Evolutionary conservation across 2,329 filamentous ascomycete species (phyloP).

Genomic region (Penicillium sp.): DNA sequence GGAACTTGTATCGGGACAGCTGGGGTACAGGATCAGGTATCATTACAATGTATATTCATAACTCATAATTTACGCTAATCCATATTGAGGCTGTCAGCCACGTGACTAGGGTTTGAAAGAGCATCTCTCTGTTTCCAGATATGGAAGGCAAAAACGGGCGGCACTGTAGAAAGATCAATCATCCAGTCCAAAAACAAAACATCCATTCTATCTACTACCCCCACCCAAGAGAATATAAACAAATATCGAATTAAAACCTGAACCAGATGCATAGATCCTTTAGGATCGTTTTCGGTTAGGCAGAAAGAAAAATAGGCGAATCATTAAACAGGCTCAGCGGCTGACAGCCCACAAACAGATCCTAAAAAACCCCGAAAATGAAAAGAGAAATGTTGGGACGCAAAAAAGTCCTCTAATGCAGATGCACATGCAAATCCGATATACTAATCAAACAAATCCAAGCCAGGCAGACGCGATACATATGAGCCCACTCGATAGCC

Average conservation of each 20-base stretch:
- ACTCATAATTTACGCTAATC: no score
- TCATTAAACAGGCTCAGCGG: neutral
- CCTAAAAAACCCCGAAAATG: neutral
- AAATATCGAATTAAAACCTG: neutral
- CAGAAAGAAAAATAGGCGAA: neutral
- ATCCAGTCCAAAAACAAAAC: neutral
- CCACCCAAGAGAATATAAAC: neutral
- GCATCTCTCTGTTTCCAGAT: no score
- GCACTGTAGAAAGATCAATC: neutral
- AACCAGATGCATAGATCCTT: neutral
- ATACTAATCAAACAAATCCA: neutral
- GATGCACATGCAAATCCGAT: slow-evolving; percentile 1
- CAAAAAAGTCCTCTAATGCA: slow-evolving; percentile 1
- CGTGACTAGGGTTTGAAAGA: no score
- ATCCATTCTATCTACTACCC: neutral
- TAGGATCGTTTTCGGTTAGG: neutral
- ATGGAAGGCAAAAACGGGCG: no score
- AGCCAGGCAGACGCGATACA: slow-evolving; percentile 7
- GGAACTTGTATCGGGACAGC: no score
- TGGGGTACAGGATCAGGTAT: no score
- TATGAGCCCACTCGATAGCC: neutral
- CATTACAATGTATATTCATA: no score
- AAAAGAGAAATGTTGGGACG: neutral
- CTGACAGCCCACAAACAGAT: neutral
- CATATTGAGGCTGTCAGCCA: no score